Conservation (phyloP, 441 rosid species). For the Dalechampia spathulata region DNA sequence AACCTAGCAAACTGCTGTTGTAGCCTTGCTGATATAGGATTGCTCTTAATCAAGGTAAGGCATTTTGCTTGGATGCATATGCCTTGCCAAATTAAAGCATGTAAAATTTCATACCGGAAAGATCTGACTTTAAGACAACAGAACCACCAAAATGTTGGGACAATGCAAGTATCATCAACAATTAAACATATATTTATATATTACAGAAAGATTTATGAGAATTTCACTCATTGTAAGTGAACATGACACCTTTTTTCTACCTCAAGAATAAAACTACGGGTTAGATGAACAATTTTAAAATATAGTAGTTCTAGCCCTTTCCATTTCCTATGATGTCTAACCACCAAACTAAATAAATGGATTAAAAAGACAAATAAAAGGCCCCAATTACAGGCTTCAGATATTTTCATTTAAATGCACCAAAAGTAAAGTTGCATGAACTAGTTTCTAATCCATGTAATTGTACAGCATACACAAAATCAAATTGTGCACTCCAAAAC, state of each 20-base stretch:
- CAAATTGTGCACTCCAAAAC: neutral
- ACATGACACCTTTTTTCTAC: neutral
- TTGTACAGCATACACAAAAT: neutral
- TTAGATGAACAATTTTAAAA: neutral
- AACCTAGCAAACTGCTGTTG: too few species aligned
- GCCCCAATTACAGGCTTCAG: constrained; percentile 3
- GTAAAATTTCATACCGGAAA: neutral
- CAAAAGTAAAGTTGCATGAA: neutral
- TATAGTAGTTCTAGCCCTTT: neutral
- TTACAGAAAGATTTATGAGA: neutral
- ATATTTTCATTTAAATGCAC: too few species aligned
- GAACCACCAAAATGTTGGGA: neutral
- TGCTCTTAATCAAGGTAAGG: neutral
- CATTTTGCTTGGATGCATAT: neutral
- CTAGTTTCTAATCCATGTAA: neutral
- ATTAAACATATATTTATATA: too few species aligned
- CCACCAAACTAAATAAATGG: too few species aligned
- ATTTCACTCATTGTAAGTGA: neutral
- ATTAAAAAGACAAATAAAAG: too few species aligned
- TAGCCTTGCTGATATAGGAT: neutral
- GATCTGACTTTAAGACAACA: neutral
- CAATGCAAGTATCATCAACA: neutral
- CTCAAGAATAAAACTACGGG: neutral
- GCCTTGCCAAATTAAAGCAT: neutral
- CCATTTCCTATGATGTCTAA: neutral